phyloP scores from a whole-genome alignment of 2,329 filamentous ascomycete species.

The Aschersonia sp. region DNA sequence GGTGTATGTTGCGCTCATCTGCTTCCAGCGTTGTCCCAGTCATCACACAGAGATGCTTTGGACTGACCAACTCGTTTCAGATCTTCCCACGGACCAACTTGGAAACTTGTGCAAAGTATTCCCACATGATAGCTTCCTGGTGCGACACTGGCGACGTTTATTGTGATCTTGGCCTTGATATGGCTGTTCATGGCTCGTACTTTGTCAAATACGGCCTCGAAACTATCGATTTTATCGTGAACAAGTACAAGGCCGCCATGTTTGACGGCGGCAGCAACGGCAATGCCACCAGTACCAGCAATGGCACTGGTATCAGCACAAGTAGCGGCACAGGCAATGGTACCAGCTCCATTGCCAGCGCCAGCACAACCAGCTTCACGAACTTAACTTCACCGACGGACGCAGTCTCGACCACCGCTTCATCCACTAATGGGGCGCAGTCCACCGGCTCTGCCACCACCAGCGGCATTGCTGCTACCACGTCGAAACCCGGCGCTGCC shows the following conservation, averaged over 20 bases:
- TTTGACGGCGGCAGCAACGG: not conserved
- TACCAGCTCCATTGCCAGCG: not conserved
- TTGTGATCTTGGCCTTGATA: conserved; percentile 19
- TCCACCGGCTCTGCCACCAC: not conserved
- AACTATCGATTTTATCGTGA: conserved; percentile 20
- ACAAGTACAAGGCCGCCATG: conserved; percentile 10
- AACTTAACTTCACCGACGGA: not conserved
- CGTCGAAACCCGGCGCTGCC: not conserved
- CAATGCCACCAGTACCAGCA: conserved; percentile 1
- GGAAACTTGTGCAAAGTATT: conserved; percentile 19
- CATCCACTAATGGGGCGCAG: not conserved
- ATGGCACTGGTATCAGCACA: not conserved
- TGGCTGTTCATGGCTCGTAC: conserved; percentile 19
- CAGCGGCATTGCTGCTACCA: not conserved
- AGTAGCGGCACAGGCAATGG: not conserved
- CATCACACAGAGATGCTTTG: not conserved
- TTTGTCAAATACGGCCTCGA: conserved; percentile 18
- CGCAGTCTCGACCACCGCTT: not conserved
- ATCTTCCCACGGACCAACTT: conserved; percentile 21
- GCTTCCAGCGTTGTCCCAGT: not conserved
- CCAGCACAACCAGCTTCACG: no score
- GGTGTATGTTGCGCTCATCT: conserved; percentile 17
- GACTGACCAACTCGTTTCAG: conserved; percentile 9
- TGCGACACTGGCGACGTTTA: conserved; percentile 27
- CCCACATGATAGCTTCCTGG: conserved; percentile 21